Conservation (phyloP, 495 filamentous ascomycete species). For the Aspergillus diversus region DNA sequence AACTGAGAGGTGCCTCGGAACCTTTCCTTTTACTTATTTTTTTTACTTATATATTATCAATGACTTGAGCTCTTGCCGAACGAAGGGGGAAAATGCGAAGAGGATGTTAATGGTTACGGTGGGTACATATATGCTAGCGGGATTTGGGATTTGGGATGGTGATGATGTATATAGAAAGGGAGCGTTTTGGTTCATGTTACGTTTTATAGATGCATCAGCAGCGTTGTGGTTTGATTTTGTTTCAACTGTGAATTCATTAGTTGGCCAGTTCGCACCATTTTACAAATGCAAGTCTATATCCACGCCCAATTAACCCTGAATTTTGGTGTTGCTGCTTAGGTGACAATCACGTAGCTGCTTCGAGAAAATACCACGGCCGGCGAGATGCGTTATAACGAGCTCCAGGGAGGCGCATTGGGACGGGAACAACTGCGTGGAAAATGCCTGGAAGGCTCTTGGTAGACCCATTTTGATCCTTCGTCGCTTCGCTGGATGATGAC, state of each 20-base stretch:
- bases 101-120: too few species aligned
- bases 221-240: neutral
- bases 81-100: too few species aligned
- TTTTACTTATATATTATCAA: neutral
- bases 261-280: neutral
- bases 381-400: conserved; percentile 43
- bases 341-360: neutral
- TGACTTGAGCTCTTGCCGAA: too few species aligned
- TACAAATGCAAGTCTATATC: neutral
- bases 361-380: conserved; percentile 61
- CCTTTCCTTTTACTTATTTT: neutral
- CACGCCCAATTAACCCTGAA: neutral
- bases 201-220: neutral
- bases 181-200: neutral
- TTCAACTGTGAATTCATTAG: neutral
- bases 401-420: conserved; percentile 73
- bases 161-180: too few species aligned
- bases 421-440: conserved; percentile 63
- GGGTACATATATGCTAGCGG: too few species aligned
- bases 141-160: too few species aligned
- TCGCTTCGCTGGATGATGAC: conserved; percentile 3
- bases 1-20: neutral
- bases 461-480: conserved; percentile 12
- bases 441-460: conserved; percentile 33
- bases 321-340: neutral